A percentile compares a stretch with the other conserved stretches of the same genome.
Conservation (phyloP, 192 early-diverging fungal genomes). For the Rhizophagus sp. region DNA sequence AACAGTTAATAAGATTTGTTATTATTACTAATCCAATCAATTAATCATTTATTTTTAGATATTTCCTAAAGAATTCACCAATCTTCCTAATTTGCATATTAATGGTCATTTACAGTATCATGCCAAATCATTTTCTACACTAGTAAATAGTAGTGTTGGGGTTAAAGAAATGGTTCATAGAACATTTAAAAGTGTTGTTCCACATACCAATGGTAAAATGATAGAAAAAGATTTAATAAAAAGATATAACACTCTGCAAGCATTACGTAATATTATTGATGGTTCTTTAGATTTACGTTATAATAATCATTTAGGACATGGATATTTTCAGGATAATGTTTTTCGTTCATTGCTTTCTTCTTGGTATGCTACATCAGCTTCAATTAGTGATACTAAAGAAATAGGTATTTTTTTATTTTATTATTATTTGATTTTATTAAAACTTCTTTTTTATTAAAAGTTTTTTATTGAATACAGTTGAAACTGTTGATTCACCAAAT, state of each 20-base stretch:
- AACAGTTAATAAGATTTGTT: no score
- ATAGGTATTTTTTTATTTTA: no score
- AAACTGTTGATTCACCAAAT: no score
- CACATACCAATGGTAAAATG: conserved; percentile 9
- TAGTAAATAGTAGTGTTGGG: neutral
- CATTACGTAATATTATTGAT: neutral
- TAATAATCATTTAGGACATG: no score
- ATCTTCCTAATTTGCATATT: conserved; percentile 1
- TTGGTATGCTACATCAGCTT: no score
- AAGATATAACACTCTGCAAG: neutral
- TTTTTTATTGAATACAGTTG: no score
- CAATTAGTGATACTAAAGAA: no score
- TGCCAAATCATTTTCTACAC: neutral
- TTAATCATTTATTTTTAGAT: neutral
- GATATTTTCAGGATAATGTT: no score
- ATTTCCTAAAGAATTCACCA: neutral
- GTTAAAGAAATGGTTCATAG: conserved; percentile 2
- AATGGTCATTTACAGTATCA: neutral
- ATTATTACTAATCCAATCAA: no score
- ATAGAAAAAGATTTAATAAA: neutral
- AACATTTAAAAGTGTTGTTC: neutral
- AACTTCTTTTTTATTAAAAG: no score
- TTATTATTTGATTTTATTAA: no score
- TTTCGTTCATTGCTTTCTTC: no score
- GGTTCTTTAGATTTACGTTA: neutral